Evolutionary conservation across 1,284 basidiomycete genomes (phyloP).

Genomic region (Clitocybe nebularis): DNA sequence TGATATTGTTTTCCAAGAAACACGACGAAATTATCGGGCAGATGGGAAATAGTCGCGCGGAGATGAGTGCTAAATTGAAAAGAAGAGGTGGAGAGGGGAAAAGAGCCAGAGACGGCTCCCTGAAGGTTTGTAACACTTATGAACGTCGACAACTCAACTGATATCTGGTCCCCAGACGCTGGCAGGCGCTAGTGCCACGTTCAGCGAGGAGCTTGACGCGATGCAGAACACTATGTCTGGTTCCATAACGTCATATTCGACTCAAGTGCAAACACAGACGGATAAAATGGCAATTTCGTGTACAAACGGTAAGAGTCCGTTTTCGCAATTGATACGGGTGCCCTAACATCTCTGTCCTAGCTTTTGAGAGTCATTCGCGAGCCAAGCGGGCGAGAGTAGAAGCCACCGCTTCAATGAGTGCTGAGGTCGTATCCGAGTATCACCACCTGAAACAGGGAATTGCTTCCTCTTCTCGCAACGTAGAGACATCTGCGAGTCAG

Average conservation of each 20-base stretch:
- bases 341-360: constrained; percentile 27
- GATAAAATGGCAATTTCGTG: constrained; percentile 42
- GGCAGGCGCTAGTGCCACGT: constrained; percentile 32
- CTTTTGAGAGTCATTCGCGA: constrained; percentile 55
- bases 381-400: constrained; percentile 69
- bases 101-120: constrained; percentile 50
- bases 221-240: constrained; percentile 43
- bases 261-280: constrained; percentile 48
- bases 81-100: constrained; percentile 50
- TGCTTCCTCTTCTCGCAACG: constrained; percentile 44
- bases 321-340: background rate
- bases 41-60: constrained; percentile 35
- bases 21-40: constrained; percentile 45
- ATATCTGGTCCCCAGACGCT: constrained; percentile 34
- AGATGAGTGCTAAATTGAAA: constrained; percentile 40
- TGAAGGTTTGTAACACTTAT: constrained; percentile 45
- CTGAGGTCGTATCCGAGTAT: constrained; percentile 50
- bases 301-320: constrained; percentile 38
- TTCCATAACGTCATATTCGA: constrained; percentile 49
- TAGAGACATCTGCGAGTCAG: constrained; percentile 42
- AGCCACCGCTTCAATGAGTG: constrained; percentile 43
- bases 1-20: constrained; percentile 43
- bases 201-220: constrained; percentile 41
- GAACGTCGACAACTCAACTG: constrained; percentile 2
- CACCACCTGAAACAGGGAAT: constrained; percentile 45